These are phyloP conservation scores for Micractinium conductrix DNA, from an alignment of 139 green algal species.

Conservation along the genomic window DNA sequence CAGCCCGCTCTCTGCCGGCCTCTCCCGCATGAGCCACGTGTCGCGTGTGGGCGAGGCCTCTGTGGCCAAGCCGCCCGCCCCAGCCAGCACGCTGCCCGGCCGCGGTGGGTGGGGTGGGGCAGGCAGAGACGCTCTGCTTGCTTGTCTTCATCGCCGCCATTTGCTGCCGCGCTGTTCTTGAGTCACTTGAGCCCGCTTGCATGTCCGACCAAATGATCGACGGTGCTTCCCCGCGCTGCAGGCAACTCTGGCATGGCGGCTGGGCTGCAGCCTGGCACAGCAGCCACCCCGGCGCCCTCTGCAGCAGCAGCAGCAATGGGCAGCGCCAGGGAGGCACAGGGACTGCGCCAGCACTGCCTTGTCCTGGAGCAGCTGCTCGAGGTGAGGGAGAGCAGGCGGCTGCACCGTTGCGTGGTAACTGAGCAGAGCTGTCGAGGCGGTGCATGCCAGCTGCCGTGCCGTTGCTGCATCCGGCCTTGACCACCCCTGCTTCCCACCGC, in stretches of 20 bases:
- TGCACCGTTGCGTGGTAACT: not conserved
- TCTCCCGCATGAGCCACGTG: conserved; percentile 8
- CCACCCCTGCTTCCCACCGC: not conserved
- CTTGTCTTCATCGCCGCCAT: not conserved
- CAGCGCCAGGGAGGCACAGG: not conserved
- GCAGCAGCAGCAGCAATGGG: not conserved
- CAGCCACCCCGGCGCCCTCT: not conserved
- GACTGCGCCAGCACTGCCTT: conserved; percentile 19
- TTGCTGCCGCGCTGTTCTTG: not conserved
- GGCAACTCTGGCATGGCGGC: not conserved
- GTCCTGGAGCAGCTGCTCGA: conserved; percentile 39
- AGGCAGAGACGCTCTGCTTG: not conserved
- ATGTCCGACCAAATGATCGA: too few species aligned
- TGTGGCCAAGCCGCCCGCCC: not conserved
- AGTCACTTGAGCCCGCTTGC: not conserved
- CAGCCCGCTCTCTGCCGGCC: conserved; percentile 15
- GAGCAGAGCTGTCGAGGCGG: not conserved
- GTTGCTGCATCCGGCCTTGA: not conserved
- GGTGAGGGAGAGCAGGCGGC: not conserved
- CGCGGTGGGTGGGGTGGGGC: not conserved
- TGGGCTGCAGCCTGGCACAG: not conserved
- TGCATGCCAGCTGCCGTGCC: not conserved
- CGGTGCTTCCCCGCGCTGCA: too few species aligned
- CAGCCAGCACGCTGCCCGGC: not conserved
- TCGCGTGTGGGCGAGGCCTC: not conserved